Conservation (phyloP, 2,329 filamentous ascomycete genomes). For the Elsinoe batatas region DNA sequence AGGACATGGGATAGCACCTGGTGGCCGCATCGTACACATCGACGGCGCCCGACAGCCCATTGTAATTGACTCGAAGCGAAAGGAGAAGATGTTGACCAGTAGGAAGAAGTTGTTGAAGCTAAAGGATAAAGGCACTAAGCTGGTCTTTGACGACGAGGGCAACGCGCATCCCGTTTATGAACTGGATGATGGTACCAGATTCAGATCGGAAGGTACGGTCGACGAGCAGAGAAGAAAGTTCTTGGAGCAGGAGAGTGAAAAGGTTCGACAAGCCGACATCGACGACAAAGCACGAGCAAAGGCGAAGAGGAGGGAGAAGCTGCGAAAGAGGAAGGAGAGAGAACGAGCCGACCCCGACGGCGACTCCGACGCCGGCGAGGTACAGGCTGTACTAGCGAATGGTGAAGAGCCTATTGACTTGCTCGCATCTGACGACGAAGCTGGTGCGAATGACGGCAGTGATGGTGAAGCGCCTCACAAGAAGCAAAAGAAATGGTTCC, state of each 20-base stretch:
- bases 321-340: conserved; percentile 60
- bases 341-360: conserved; percentile 46
- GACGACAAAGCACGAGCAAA: conserved; percentile 73
- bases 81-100: conserved; percentile 87
- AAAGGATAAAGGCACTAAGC: conserved; percentile 74
- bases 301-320: conserved; percentile 68
- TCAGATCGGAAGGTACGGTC: conserved; percentile 62
- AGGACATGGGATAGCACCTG: conserved; percentile 27
- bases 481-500: conserved; percentile 71
- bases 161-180: conserved; percentile 78
- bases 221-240: conserved; percentile 69
- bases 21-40: conserved; percentile 53
- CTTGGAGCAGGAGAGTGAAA: conserved; percentile 61
- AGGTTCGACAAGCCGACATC: conserved; percentile 65
- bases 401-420: conserved; percentile 24
- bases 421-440: conserved; percentile 26
- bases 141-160: conserved; percentile 89
- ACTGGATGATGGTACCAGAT: conserved; percentile 74
- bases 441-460: conserved; percentile 35
- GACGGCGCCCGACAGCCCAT: conserved; percentile 60
- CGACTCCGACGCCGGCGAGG: conserved; percentile 22
- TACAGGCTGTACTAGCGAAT: conserved; percentile 19
- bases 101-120: conserved; percentile 89
- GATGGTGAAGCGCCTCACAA: conserved; percentile 43
- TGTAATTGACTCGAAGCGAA: conserved; percentile 84